Evolutionary conservation across 805 yeast genomes (phyloP), one percentile per base, ranked within the genome.

Genomic region (Cyberlindnera misumaiensis): DNA sequence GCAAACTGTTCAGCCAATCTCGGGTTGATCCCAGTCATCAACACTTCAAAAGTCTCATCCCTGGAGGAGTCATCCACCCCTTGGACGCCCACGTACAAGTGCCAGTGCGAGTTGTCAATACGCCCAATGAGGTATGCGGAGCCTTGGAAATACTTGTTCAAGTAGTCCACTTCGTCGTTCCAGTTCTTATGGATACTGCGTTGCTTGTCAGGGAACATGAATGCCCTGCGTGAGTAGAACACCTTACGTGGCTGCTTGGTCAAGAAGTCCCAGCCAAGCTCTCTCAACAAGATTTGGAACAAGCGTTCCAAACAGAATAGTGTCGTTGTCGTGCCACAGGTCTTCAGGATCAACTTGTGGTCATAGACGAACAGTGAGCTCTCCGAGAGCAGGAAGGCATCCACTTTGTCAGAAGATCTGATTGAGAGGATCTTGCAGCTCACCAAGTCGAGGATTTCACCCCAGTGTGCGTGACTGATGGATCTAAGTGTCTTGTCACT

Each of bases 301-400:
- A 90, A 62, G 36, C 74, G 70, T 20, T 75, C 77, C 20, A 90
- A 61, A 48, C 96, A 90, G 17, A 77, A 73, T 41, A 90, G 69
- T 1, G 96, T 82, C 1, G 96, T 87, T 1, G 97, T 90, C 4
- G 97, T 89, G 7, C 98, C 98, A 59, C 98, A 90, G 5, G 98
- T 90, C 61, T 90, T 90, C 55, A 90, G 70, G 35, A 90, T 78
- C 45, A 93, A 52, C 59, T 84, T 87, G 62, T 88, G 89, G 14
- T 84, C 79, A 57, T 80, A 90, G 20, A 93, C 94, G 62, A 90
- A 89, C 54, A 93, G 64, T 13, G 96, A 84, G 34, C 94, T 83
- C 63, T 90, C 98, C 41, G 90, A 80, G 44, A 90, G 71, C 42
- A 90, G 70, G 53, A 85, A 90, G 4, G 96, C 88, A 56, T 88